Percentiles rank a stretch among this genome's conserved stretches.
phyloP scores from a whole-genome alignment of 2,329 filamentous ascomycete genomes.

The Alternaria sp. region DNA sequence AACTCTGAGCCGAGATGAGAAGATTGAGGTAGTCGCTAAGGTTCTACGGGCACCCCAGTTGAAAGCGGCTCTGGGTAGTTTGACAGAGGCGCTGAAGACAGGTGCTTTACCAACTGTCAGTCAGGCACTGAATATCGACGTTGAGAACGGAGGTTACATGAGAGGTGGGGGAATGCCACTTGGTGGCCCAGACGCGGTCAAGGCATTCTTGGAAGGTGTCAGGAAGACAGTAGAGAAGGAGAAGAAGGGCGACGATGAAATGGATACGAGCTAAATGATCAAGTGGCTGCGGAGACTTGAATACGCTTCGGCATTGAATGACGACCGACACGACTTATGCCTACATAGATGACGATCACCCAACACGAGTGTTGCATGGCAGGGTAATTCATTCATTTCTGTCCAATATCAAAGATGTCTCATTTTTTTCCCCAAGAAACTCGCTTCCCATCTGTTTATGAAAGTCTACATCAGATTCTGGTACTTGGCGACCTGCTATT shows the following conservation, averaged over 20 bases:
- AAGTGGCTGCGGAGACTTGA: background rate
- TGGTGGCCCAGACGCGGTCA: conserved; percentile 86
- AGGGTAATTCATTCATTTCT: background rate
- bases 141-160: conserved; percentile 85
- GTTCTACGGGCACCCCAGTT: conserved; percentile 92
- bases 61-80: conserved; percentile 80
- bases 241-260: conserved; percentile 40
- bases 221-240: conserved; percentile 74
- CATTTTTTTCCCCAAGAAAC: background rate
- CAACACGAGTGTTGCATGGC: background rate
- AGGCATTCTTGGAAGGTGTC: conserved; percentile 89
- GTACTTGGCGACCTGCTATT: background rate
- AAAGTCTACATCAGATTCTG: background rate
- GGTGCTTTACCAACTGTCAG: conserved; percentile 90
- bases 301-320: conserved; percentile 3
- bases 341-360: conserved; percentile 14
- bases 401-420: background rate
- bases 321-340: conserved; percentile 19
- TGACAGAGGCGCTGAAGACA: conserved; percentile 88
- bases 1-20: conserved; percentile 76
- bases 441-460: background rate
- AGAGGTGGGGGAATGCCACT: conserved; percentile 80
- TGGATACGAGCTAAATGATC: conserved; percentile 42
- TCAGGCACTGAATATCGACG: conserved; percentile 80
- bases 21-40: conserved; percentile 79